A percentile compares a stretch with the other conserved stretches of the same genome.
phyloP scores from a whole-genome alignment of 805 yeast species.

The Candida ascalaphidarum region DNA sequence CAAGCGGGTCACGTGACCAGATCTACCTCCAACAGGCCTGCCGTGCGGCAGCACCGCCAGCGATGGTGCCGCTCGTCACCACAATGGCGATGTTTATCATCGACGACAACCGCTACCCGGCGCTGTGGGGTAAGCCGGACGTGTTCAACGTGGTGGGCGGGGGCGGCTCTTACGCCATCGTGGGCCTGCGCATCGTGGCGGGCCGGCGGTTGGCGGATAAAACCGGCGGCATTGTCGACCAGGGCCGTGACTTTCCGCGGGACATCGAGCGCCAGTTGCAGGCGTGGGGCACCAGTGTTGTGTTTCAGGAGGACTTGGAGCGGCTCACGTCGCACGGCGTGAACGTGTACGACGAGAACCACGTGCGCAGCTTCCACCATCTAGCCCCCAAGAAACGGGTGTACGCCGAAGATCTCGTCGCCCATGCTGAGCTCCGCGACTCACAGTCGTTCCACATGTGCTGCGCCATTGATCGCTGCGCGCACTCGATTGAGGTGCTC shows the following conservation, averaged over 20 bases:
- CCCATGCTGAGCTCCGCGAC: slow-evolving; percentile 23
- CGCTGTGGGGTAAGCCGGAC: slow-evolving; percentile 18
- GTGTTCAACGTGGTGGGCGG: slow-evolving; percentile 69
- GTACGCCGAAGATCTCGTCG: slow-evolving; percentile 43
- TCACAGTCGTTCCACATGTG: slow-evolving; percentile 56
- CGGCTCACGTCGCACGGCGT: slow-evolving; percentile 76
- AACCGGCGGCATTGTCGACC: slow-evolving; percentile 69
- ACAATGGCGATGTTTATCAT: slow-evolving; percentile 86
- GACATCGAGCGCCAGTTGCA: slow-evolving; percentile 35
- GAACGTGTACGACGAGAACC: slow-evolving; percentile 62
- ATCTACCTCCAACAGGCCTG: too few relatives aligned
- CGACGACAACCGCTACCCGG: slow-evolving; percentile 68
- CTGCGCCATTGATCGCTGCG: slow-evolving; percentile 60
- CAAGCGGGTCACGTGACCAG: too few relatives aligned
- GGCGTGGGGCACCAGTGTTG: slow-evolving; percentile 54
- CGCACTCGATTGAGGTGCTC: slow-evolving; percentile 33
- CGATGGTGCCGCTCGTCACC: too few relatives aligned
- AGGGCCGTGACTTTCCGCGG: slow-evolving; percentile 70
- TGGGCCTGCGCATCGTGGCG: slow-evolving; percentile 60
- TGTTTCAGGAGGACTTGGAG: slow-evolving; percentile 40
- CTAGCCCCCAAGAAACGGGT: slow-evolving; percentile 54
- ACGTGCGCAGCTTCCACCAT: slow-evolving; percentile 49
- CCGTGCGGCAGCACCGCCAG: too few relatives aligned
- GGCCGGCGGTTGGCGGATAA: slow-evolving; percentile 21
- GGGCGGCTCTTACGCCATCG: slow-evolving; percentile 75